Percentiles rank a stretch among this genome's conserved stretches.
Conservation (phyloP, 1,139 yeast species). For the Kodamaea arcana region DNA sequence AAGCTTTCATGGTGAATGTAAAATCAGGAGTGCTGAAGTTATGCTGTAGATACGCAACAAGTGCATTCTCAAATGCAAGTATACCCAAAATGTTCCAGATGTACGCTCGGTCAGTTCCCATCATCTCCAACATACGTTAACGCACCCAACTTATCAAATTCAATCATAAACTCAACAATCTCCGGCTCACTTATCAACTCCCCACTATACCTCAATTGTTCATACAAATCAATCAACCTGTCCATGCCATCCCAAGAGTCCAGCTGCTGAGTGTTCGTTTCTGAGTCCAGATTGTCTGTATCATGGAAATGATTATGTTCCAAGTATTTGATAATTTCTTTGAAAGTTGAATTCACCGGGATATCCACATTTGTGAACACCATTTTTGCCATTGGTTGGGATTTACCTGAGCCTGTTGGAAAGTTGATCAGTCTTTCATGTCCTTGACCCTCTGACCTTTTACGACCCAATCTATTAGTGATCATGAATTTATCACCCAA, state of each 20-base stretch:
- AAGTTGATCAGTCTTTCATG: conserved; percentile 9
- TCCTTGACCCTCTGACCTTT: conserved; percentile 3
- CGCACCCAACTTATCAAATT: conserved; percentile 15
- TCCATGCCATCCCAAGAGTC: conserved; percentile 14
- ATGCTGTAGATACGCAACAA: too few relatives aligned
- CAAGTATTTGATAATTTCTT: conserved; percentile 36
- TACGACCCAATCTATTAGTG: conserved; percentile 14
- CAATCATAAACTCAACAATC: conserved; percentile 54
- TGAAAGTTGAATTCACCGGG: conserved; percentile 44
- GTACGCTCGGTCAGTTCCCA: too few relatives aligned
- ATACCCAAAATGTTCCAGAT: too few relatives aligned
- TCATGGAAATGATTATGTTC: conserved; percentile 12
- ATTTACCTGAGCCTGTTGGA: neutral
- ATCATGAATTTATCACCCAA: conserved; percentile 48
- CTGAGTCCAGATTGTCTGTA: conserved; percentile 5
- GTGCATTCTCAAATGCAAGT: too few relatives aligned
- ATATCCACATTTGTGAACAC: conserved; percentile 34
- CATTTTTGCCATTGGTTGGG: conserved; percentile 14
- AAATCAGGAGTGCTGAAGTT: too few relatives aligned
- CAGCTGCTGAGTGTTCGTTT: neutral
- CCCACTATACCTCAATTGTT: conserved; percentile 65
- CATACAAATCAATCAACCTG: conserved; percentile 55
- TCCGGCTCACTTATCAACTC: conserved; percentile 55
- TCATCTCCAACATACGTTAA: conserved; percentile 4
- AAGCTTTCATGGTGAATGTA: too few relatives aligned